Conservation (phyloP, 2,329 filamentous ascomycete genomes). For the Pleurostoma richardsiae region DNA sequence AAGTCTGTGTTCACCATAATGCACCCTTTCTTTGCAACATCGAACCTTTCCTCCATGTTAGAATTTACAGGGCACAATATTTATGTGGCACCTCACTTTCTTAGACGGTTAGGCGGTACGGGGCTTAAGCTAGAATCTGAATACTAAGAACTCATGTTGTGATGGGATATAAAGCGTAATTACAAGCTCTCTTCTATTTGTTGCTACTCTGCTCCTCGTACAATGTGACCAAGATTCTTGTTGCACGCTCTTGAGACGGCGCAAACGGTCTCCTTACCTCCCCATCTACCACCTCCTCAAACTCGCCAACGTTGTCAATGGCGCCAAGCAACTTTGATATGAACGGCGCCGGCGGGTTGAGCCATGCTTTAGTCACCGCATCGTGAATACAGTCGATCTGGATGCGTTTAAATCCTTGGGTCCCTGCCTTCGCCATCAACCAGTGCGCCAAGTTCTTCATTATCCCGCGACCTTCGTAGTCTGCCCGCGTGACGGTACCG, state of each 20-base stretch:
- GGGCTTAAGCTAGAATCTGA: too few relatives aligned
- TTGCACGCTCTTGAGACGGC: neutral
- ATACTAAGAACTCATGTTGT: too few relatives aligned
- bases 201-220: too few relatives aligned
- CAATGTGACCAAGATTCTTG: neutral
- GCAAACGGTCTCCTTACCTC: neutral
- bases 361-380: slow-evolving; percentile 18
- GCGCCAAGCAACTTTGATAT: slow-evolving; percentile 1
- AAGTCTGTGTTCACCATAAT: too few relatives aligned
- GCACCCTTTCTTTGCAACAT: too few relatives aligned
- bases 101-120: too few relatives aligned
- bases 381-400: slow-evolving; percentile 17
- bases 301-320: slow-evolving; percentile 1
- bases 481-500: slow-evolving; percentile 17
- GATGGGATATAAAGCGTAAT: too few relatives aligned
- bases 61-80: too few relatives aligned
- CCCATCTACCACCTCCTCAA: slow-evolving; percentile 1
- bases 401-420: slow-evolving; percentile 15
- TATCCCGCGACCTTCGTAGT: slow-evolving; percentile 18
- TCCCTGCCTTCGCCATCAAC: slow-evolving; percentile 14
- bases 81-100: too few relatives aligned
- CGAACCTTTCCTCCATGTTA: too few relatives aligned
- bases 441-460: slow-evolving; percentile 16
- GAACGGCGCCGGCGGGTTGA: slow-evolving; percentile 17
- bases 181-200: too few relatives aligned